These are phyloP conservation scores for Trichocladium uniseriatum DNA, from an alignment of 495 filamentous ascomycete genomes.

Conservation along the genomic window DNA sequence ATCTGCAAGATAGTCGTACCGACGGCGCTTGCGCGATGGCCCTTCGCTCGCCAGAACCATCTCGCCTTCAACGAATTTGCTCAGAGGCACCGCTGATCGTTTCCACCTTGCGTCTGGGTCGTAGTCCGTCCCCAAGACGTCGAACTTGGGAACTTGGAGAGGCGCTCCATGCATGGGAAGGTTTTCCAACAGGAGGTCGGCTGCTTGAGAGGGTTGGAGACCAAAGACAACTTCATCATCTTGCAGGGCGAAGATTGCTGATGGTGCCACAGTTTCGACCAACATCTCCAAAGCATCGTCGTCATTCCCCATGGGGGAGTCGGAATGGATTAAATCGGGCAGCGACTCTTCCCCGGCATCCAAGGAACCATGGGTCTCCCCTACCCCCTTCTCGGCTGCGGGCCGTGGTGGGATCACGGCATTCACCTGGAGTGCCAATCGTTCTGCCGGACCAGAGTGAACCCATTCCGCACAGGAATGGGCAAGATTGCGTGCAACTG, in stretches of 20 bases:
- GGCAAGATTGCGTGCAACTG: slow-evolving; percentile 66
- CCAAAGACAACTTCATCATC: slow-evolving; percentile 75
- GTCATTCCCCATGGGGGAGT: slow-evolving; percentile 39
- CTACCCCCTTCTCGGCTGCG: slow-evolving; percentile 11
- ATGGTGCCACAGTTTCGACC: slow-evolving; percentile 48
- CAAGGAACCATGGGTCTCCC: slow-evolving; percentile 17
- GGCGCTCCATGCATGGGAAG: slow-evolving; percentile 70
- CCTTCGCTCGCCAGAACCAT: slow-evolving; percentile 58
- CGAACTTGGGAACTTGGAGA: slow-evolving; percentile 45
- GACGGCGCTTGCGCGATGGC: slow-evolving; percentile 63
- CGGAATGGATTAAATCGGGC: slow-evolving; percentile 58
- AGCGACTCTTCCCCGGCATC: slow-evolving; percentile 37
- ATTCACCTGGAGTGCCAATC: slow-evolving; percentile 56
- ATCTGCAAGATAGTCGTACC: slow-evolving; percentile 67
- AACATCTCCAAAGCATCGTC: slow-evolving; percentile 37
- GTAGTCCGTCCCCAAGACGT: slow-evolving; percentile 46
- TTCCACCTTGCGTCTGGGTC: slow-evolving; percentile 64
- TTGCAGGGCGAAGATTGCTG: slow-evolving; percentile 72
- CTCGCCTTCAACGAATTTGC: slow-evolving; percentile 75
- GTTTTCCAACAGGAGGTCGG: slow-evolving; percentile 77
- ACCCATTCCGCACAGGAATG: slow-evolving; percentile 76
- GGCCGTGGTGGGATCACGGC: slow-evolving; percentile 34
- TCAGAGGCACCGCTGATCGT: slow-evolving; percentile 69
- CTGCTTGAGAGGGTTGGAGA: slow-evolving; percentile 62
- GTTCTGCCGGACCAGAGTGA: slow-evolving; percentile 49